A percentile compares a stretch with the other conserved stretches of the same genome.
Evolutionary conservation across 768 basidiomycete species (phyloP).

Genomic region (Leccinum truebloodii): DNA sequence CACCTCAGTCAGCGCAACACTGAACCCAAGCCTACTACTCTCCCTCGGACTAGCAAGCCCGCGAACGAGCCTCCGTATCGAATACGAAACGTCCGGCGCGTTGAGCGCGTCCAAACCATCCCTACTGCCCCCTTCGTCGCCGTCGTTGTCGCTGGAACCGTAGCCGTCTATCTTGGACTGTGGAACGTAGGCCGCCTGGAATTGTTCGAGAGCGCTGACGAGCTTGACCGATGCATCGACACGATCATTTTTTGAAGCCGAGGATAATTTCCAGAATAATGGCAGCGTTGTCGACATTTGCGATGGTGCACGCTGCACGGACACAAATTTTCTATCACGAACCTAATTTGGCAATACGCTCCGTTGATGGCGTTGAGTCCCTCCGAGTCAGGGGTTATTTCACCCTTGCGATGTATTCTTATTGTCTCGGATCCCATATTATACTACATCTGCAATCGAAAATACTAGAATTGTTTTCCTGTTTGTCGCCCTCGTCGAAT

Average conservation of each 20-base stretch:
- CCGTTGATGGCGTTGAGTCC: conserved; percentile 11
- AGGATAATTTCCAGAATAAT: conserved; percentile 93
- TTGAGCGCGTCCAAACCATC: conserved; percentile 67
- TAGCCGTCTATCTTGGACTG: conserved; percentile 41
- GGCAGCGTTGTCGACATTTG: conserved; percentile 87
- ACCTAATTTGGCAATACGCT: background rate
- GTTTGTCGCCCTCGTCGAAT: too few species aligned
- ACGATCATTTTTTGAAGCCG: conserved; percentile 74
- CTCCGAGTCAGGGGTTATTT: too few species aligned
- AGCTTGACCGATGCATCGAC: conserved; percentile 86
- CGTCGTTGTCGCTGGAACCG: conserved; percentile 38
- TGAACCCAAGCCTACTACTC: conserved; percentile 92
- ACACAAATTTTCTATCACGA: conserved; percentile 14
- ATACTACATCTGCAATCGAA: too few species aligned
- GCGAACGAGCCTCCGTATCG: conserved; percentile 80
- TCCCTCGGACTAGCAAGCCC: conserved; percentile 92
- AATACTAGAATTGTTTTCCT: too few species aligned
- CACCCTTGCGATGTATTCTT: too few species aligned
- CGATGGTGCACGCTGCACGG: background rate
- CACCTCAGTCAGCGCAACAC: conserved; percentile 94
- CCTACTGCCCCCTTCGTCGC: conserved; percentile 8
- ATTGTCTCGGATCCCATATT: too few species aligned
- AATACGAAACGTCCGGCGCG: conserved; percentile 91
- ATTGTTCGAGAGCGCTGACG: conserved; percentile 76
- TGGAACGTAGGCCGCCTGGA: conserved; percentile 68